These are phyloP conservation scores for Penicillium sp. DNA, from an alignment of 2,329 filamentous ascomycete genomes.

Conservation along the genomic window DNA sequence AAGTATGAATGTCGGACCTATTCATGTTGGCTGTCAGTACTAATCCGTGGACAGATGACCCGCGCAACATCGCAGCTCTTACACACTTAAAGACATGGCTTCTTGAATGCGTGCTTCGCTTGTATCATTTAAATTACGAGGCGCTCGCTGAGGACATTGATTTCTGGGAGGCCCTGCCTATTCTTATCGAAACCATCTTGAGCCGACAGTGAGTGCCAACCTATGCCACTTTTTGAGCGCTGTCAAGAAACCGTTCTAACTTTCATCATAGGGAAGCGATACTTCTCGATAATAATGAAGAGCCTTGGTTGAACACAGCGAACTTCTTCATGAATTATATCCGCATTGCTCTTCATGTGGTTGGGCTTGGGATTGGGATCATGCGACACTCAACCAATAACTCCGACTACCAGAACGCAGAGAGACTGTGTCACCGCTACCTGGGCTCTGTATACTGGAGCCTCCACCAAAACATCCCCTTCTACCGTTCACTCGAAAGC, in stretches of 20 bases:
- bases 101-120: constrained; percentile 30
- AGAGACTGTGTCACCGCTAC: constrained; percentile 33
- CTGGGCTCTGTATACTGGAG: constrained; percentile 35
- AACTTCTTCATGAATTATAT: constrained; percentile 40
- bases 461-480: constrained; percentile 32
- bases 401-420: constrained; percentile 22
- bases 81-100: constrained; percentile 41
- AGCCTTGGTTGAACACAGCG: constrained; percentile 32
- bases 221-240: neutral
- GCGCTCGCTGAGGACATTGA: constrained; percentile 37
- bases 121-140: constrained; percentile 33
- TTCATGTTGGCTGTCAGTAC: constrained; percentile 1
- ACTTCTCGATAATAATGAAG: constrained; percentile 28
- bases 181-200: constrained; percentile 37
- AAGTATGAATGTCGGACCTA: constrained; percentile 23
- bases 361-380: constrained; percentile 36
- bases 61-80: constrained; percentile 30
- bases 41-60: constrained; percentile 24
- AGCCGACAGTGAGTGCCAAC: constrained; percentile 33
- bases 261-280: constrained; percentile 27
- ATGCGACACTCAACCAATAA: constrained; percentile 29
- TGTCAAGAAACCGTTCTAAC: constrained; percentile 6
- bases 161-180: constrained; percentile 44
- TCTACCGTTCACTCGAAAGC: constrained; percentile 33
- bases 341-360: constrained; percentile 38